phyloP scores from a whole-genome alignment of 305 asterid species.

The Fraxinus albicans region DNA sequence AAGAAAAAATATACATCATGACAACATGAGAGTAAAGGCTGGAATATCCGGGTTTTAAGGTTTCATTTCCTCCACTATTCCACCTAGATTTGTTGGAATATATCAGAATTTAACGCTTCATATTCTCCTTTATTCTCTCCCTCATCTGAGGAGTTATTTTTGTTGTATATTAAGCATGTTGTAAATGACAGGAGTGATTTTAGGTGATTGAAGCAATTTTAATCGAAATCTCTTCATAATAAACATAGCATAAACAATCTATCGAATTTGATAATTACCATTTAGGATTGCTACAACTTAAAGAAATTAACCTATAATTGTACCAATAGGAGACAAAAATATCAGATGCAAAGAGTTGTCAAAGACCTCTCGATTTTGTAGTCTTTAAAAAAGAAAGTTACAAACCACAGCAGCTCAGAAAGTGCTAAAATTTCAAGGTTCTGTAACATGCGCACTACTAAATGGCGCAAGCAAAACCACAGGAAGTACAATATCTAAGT shows the following conservation, averaged over 20 bases:
- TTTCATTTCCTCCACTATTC: neutral
- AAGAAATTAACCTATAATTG: neutral
- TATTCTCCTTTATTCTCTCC: neutral
- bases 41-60: neutral
- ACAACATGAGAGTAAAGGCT: neutral
- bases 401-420: neutral
- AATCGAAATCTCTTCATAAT: neutral
- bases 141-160: neutral
- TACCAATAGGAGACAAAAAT: neutral
- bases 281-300: neutral
- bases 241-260: neutral
- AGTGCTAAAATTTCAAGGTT: neutral
- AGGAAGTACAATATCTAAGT: neutral
- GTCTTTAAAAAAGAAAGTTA: neutral
- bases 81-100: neutral
- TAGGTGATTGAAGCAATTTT: neutral
- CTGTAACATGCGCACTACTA: neutral
- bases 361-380: neutral
- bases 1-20: constrained; percentile 14
- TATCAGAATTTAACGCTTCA: neutral
- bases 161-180: neutral
- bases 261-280: neutral
- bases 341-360: neutral
- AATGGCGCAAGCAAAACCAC: neutral
- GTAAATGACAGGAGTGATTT: neutral